Conservation (phyloP, 305 asterid genomes). For the Rubia peregrina region DNA sequence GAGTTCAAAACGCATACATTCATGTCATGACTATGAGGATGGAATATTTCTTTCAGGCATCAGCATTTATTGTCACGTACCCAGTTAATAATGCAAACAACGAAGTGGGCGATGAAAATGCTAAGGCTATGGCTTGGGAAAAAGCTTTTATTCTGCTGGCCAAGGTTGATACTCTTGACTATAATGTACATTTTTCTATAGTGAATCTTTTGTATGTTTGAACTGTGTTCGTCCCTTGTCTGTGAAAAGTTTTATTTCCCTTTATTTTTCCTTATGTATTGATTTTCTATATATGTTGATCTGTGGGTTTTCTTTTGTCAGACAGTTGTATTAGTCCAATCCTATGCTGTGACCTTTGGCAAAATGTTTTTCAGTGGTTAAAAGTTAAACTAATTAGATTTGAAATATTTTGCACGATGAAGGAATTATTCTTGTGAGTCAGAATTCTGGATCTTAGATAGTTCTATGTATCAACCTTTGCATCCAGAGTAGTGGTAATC, state of each 20-base stretch:
- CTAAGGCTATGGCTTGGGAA: constrained; percentile 88
- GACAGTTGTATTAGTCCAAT: background rate
- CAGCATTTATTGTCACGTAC: constrained; percentile 84
- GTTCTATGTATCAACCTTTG: background rate
- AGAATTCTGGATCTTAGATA: background rate
- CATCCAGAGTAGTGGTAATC: background rate
- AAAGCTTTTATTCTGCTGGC: constrained; percentile 91
- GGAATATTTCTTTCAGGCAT: constrained; percentile 50
- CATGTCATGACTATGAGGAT: constrained; percentile 7
- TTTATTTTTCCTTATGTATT: background rate
- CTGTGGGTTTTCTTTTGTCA: background rate
- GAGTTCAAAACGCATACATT: background rate
- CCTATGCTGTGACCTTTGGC: background rate
- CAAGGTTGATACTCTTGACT: constrained; percentile 39
- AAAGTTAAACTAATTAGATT: background rate
- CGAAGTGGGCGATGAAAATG: constrained; percentile 62
- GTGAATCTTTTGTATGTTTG: background rate
- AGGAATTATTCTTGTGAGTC: background rate
- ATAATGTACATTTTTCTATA: background rate
- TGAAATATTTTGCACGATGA: background rate
- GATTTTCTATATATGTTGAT: background rate
- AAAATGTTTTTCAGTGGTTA: background rate
- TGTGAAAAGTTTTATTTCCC: background rate
- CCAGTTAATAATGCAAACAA: constrained; percentile 81
- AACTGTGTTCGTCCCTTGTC: background rate